Evolutionary conservation across 2,329 filamentous ascomycete genomes (phyloP), one percentile per base, ranked within the genome.

Genomic region (Magnaporthiopsis poae): DNA sequence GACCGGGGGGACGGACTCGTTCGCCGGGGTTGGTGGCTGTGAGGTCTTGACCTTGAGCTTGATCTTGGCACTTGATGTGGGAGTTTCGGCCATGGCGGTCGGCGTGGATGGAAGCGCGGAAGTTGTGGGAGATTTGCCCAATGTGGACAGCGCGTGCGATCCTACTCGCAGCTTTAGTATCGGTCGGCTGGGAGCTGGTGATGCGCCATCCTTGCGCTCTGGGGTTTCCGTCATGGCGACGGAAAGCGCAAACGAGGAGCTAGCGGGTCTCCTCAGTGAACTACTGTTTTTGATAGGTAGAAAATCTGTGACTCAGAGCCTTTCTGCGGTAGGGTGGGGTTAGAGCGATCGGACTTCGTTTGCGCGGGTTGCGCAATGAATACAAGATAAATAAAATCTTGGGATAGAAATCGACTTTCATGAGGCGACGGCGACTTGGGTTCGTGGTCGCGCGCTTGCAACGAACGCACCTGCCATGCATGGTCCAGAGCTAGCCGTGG

Each of bases 21-120:
- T 71, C 52, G 71, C 70, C 13, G 74, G 78, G 72, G 69, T 74
- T 21, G 68, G 72, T 67, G 72, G 72, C 65, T 71, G 71, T 13
- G 72, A 71, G 12, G 69, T 66, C 13, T 71, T 73, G 56, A 74
- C 61, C 27, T 71, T 72, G 46, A 74, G 63, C 35, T 71, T 72
- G 68, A 74, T 74, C 63, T 71, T 73, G 59, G 68, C 69, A 59
- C 63, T 71, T 66, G 46, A 65, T n/a, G 64, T 56, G 3, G 69
- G 66, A 11, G 69, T 70, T 1, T 68, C 67, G 3, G 68, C 68
- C 15, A 39, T 39, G 35, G 62, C 18, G 4, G 62, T 56, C 13
- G 60, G 31, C 60, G 60, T 31, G 13, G n/a, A 25, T 61, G 60
- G 12, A 18, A 12, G 12, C 15, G 39, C 39, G 39, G 25, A 15